A percentile compares a stretch with the other conserved stretches of the same genome.
phyloP scores from a whole-genome alignment of 345 rosid genomes.

The Anacardium occidentale region DNA sequence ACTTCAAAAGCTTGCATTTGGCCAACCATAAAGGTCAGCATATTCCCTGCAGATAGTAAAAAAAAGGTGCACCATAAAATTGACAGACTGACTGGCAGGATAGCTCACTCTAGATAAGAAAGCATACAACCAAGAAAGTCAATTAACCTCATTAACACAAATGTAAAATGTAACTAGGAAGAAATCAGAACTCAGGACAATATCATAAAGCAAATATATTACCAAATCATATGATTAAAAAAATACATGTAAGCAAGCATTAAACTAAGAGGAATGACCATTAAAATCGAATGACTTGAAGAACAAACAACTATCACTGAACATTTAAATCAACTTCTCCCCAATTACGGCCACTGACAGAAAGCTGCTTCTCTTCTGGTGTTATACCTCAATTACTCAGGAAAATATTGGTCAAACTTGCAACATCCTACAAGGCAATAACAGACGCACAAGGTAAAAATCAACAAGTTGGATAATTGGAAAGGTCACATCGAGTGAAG shows the following conservation, averaged over 20 bases:
- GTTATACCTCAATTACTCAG: slow-evolving; percentile 65
- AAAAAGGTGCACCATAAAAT: neutral
- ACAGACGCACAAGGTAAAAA: neutral
- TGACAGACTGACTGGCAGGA: neutral
- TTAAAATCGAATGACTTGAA: neutral
- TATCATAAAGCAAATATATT: too few relatives aligned
- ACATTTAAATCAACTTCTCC: slow-evolving; percentile 95
- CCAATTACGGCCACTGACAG: slow-evolving; percentile 93
- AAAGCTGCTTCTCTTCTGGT: slow-evolving; percentile 84
- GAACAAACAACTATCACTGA: slow-evolving; percentile 23
- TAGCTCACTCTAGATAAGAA: neutral
- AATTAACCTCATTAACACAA: too few relatives aligned
- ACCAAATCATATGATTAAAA: too few relatives aligned
- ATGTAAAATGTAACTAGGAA: too few relatives aligned
- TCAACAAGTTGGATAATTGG: neutral
- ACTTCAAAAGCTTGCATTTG: slow-evolving; percentile 93
- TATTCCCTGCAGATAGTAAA: slow-evolving; percentile 55
- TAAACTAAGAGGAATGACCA: too few relatives aligned
- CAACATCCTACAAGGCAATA: slow-evolving; percentile 56
- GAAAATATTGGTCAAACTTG: slow-evolving; percentile 68
- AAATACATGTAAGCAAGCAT: too few relatives aligned
- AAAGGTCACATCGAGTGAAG: neutral
- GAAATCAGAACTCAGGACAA: too few relatives aligned
- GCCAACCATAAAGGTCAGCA: slow-evolving; percentile 78
- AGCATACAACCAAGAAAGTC: too few relatives aligned